Conservation (phyloP, 805 yeast genomes). For the Alloascoidea hylecoeti region DNA sequence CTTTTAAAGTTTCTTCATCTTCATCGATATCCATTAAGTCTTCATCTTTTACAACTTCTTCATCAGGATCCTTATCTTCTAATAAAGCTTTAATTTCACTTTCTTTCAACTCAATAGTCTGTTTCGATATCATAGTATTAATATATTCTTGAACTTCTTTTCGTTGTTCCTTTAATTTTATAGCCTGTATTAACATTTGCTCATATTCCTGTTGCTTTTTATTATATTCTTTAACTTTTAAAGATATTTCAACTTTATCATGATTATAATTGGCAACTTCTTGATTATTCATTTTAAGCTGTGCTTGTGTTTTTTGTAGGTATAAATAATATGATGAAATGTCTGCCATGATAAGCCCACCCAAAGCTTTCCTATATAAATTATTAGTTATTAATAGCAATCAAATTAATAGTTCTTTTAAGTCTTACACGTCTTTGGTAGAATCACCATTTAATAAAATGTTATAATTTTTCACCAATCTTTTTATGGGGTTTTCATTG, state of each 20-base stretch:
- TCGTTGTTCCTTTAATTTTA: neutral
- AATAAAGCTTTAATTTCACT: neutral
- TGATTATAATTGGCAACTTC: neutral
- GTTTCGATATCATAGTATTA: neutral
- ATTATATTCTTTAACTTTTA: neutral
- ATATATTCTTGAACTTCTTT: neutral
- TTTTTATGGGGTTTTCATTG: neutral
- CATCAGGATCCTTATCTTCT: too few relatives aligned
- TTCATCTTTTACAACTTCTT: neutral
- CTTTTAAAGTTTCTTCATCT: too few relatives aligned
- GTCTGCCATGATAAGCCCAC: neutral
- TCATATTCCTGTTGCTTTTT: slow-evolving; percentile 1
- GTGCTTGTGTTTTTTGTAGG: neutral
- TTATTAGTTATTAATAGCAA: neutral
- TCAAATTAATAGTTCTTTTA: neutral
- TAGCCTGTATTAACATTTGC: neutral
- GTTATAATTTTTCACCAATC: slow-evolving; percentile 1
- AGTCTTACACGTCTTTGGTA: neutral
- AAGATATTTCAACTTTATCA: neutral
- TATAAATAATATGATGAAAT: neutral
- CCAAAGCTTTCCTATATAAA: neutral
- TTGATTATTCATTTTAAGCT: neutral
- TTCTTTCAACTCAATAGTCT: neutral
- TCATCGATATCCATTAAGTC: neutral
- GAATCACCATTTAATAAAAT: neutral